phyloP scores from a whole-genome alignment of 805 yeast species.

The Kodamaea fukazawae region DNA sequence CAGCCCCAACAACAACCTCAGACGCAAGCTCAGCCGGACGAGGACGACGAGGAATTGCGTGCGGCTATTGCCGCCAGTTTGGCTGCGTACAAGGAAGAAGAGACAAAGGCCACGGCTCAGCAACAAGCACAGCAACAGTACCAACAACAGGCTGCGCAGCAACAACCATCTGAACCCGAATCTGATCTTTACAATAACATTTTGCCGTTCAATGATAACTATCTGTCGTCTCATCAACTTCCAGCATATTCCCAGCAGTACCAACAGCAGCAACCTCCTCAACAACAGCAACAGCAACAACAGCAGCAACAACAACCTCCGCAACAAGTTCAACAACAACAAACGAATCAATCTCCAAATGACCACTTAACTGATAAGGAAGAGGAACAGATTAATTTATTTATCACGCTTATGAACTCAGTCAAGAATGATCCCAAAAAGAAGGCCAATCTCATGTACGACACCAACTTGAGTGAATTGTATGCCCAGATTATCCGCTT shows the following conservation, averaged over 20 bases:
- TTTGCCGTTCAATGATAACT: slow-evolving; percentile 17
- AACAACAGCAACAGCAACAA: slow-evolving; percentile 7
- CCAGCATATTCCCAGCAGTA: slow-evolving; percentile 3
- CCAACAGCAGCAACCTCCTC: slow-evolving; percentile 7
- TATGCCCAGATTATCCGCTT: slow-evolving; percentile 58
- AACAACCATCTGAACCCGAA: slow-evolving; percentile 23
- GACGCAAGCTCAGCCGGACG: too few species aligned
- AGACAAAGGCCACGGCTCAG: slow-evolving; percentile 10
- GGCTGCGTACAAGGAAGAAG: slow-evolving; percentile 56
- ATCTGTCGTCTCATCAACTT: slow-evolving; percentile 7
- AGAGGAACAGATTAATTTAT: slow-evolving; percentile 65
- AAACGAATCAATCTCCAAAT: background rate
- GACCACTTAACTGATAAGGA: slow-evolving; percentile 42
- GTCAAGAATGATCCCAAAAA: slow-evolving; percentile 46
- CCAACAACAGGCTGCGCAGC: too few species aligned
- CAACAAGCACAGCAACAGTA: slow-evolving; percentile 14
- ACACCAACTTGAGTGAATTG: slow-evolving; percentile 52
- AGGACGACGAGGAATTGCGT: slow-evolving; percentile 74
- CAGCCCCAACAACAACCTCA: slow-evolving; percentile 5
- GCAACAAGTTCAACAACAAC: background rate
- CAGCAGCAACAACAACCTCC: slow-evolving; percentile 6
- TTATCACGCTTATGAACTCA: slow-evolving; percentile 62
- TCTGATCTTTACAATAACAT: slow-evolving; percentile 30
- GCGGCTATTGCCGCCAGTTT: slow-evolving; percentile 94
- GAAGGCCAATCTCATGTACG: slow-evolving; percentile 38